Percentiles rank a stretch among this genome's conserved stretches.
Evolutionary conservation across 805 yeast genomes (phyloP).

Genomic region (Pichia californica): DNA sequence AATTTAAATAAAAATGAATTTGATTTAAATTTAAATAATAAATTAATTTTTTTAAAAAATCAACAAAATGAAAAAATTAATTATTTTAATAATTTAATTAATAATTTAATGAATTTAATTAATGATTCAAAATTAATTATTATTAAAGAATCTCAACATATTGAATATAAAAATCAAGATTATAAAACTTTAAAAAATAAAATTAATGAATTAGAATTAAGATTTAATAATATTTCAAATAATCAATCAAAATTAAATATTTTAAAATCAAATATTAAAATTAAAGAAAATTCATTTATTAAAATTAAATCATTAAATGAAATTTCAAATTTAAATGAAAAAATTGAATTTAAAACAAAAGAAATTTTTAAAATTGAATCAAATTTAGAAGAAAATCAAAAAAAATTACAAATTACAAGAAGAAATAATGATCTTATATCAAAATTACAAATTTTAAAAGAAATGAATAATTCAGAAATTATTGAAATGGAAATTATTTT

Average conservation of each 20-base stretch:
- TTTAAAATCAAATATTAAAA: conserved; percentile 37
- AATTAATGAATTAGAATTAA: conserved; percentile 31
- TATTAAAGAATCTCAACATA: conserved; percentile 38
- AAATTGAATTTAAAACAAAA: conserved; percentile 34
- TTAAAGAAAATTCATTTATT: conserved; percentile 31
- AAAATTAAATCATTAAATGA: conserved; percentile 24
- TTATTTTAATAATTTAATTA: conserved; percentile 9
- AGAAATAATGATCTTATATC: conserved; percentile 56
- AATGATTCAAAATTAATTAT: conserved; percentile 27
- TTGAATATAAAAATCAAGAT: conserved; percentile 37
- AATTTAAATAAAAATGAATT: background rate
- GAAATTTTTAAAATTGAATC: conserved; percentile 33
- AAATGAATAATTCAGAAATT: conserved; percentile 12
- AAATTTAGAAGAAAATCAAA: conserved; percentile 47
- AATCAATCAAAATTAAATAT: conserved; percentile 43
- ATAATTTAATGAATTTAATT: conserved; percentile 14
- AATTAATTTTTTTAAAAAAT: conserved; percentile 7
- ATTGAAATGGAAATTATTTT: conserved; percentile 15
- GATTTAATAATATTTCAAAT: conserved; percentile 32
- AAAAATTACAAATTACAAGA: conserved; percentile 44
- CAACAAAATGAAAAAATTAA: conserved; percentile 1
- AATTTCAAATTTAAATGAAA: conserved; percentile 25
- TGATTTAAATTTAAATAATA: conserved; percentile 12
- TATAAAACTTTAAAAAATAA: conserved; percentile 30
- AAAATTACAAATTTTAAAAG: conserved; percentile 32